These are phyloP conservation scores for Ceratocystis diversiconidia DNA, from an alignment of 2,329 filamentous ascomycete species.

Conservation along the genomic window DNA sequence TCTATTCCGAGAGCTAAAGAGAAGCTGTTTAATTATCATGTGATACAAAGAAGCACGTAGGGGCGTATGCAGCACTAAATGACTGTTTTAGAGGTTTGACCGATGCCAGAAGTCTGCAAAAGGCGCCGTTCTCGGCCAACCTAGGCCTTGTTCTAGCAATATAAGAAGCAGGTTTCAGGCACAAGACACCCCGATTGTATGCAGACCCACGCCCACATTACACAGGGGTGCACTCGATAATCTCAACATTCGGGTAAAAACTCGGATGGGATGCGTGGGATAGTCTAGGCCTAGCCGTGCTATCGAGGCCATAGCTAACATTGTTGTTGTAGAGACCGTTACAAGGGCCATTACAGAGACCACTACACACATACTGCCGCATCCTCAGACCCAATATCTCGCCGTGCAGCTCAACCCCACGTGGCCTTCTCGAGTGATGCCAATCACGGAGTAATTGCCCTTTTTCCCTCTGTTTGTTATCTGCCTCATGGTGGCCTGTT, in stretches of 20 bases:
- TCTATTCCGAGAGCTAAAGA: background rate
- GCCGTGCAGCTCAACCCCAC: background rate
- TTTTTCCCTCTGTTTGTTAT: background rate
- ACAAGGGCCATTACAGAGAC: background rate
- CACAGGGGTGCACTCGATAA: slow-evolving; percentile 1
- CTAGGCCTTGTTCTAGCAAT: background rate
- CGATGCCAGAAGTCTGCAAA: background rate
- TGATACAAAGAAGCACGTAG: background rate
- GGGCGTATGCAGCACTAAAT: background rate
- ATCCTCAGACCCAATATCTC: no score
- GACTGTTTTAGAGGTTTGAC: background rate
- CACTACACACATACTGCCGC: background rate
- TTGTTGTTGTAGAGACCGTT: background rate
- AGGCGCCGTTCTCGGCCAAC: background rate
- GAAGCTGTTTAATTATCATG: background rate
- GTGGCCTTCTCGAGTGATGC: background rate
- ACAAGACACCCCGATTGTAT: background rate
- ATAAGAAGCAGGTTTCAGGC: background rate
- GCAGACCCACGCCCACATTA: background rate
- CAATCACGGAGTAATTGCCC: background rate
- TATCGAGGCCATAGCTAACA: background rate
- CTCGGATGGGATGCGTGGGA: no score
- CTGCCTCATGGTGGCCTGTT: background rate
- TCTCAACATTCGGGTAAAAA: background rate
- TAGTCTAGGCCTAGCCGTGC: background rate